Evolutionary conservation across 768 basidiomycete genomes (phyloP).

Genomic region (Coprinopsis marcescibilis): DNA sequence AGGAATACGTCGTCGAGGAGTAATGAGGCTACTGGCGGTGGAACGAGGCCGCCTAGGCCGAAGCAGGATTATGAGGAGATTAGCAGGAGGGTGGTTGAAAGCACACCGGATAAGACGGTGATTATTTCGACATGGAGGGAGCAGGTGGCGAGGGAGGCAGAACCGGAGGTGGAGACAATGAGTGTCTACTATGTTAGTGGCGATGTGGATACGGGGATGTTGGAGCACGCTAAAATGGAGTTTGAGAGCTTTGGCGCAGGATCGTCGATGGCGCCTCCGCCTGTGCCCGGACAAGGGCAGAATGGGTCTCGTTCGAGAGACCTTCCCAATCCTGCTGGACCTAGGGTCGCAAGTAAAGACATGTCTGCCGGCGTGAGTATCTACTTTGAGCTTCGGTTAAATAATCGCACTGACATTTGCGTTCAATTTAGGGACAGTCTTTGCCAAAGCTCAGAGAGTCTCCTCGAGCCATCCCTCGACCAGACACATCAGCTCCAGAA

Average conservation of each 20-base stretch:
- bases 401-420: too few relatives aligned
- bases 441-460: too few relatives aligned
- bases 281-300: not conserved
- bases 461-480: too few relatives aligned
- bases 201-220: constrained; percentile 22
- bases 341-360: too few relatives aligned
- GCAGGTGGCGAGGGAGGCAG: constrained; percentile 38
- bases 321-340: not conserved
- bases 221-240: constrained; percentile 12
- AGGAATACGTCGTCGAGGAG: not conserved
- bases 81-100: constrained; percentile 36
- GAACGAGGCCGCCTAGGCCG: constrained; percentile 20
- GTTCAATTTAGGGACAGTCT: too few relatives aligned
- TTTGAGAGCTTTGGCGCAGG: constrained; percentile 7
- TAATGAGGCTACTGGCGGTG: not conserved
- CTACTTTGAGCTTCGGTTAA: too few relatives aligned
- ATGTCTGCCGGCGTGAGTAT: too few relatives aligned
- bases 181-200: constrained; percentile 42
- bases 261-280: not conserved
- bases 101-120: constrained; percentile 45
- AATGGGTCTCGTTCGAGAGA: not conserved
- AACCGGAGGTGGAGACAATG: constrained; percentile 31
- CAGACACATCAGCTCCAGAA: too few relatives aligned
- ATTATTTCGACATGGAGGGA: constrained; percentile 55
- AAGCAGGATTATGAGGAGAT: constrained; percentile 40